Base-by-base conservation (phyloP, 2,329 filamentous ascomycete genomes). In the Fusarium chuoi region DNA sequence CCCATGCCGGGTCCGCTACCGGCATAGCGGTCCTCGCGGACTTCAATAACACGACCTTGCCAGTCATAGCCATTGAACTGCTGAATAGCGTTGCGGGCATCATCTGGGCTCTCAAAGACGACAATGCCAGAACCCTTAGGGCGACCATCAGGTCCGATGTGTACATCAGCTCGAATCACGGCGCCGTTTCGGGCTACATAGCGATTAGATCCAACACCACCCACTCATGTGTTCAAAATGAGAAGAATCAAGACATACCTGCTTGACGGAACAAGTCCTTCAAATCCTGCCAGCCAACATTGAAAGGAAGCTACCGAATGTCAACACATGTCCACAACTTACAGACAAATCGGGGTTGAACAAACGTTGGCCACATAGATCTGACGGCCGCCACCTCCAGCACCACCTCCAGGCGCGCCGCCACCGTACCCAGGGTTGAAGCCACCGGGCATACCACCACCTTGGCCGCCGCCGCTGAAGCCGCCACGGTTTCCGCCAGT, bases 1-100 rank as follows among this genome's bases (percentile, higher is more conserved):
- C 89, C 89, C 86, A 78, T 87, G 81, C 77, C 83, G 15, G 76
- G 76, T 68, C 91, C 91, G 68, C 84, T 86, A 33, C 90, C 91
- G 68, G 96, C 96, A 81, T 95, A 99, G 65, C 96, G 93, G 81
- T 99, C 96, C 84, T 98, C 96, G 72, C 96, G 95, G 73, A 99
- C 96, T 83, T 99, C 96, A 57, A 99, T 90, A 59, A 92, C 86
- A 66, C 96, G 93, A 17, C 96, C 96, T 83, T 98, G 96, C 96
- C 96, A 99, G 74, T 99, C 96, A 82, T 98, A 98, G 67, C 96
- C 96, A 81, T 98, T 98, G 88, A 98, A 99, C 77, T 98, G 95
- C 80, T 95, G 92, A 75, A 99, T 99, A 28, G 96, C 96, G 80
- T 95, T 98, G 75, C 95, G 94, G 46, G 96, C 96, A 84, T 99